phyloP scores from a whole-genome alignment of 257 asterid species.

The Plantago major region DNA sequence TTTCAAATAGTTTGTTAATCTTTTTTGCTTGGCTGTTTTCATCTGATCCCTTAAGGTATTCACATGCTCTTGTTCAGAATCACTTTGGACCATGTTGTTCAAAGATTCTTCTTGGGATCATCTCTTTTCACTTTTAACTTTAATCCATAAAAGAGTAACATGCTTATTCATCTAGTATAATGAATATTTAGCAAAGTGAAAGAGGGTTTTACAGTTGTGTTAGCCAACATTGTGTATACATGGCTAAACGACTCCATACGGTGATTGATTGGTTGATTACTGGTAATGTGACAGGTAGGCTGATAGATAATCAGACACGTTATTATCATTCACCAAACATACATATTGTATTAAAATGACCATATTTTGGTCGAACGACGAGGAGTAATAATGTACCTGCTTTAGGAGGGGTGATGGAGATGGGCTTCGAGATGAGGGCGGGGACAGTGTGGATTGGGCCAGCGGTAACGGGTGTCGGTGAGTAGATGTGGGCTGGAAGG shows the following conservation, averaged over 20 bases:
- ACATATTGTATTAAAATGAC: no score
- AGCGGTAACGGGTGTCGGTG: conserved; percentile 30
- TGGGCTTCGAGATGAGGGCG: conserved; percentile 68
- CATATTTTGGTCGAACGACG: no score
- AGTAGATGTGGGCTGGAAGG: conserved; percentile 78
- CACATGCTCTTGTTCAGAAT: conserved; percentile 42
- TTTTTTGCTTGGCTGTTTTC: conserved; percentile 16
- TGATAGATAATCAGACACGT: no score
- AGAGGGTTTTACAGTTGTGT: no score
- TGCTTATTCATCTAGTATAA: neutral
- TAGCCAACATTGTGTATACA: no score
- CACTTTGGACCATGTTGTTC: conserved; percentile 36
- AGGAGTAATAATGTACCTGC: conserved; percentile 39
- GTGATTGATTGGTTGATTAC: no score
- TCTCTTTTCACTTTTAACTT: conserved; percentile 3
- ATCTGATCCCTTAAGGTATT: conserved; percentile 24
- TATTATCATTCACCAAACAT: no score
- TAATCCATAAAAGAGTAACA: neutral
- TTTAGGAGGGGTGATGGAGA: conserved; percentile 49
- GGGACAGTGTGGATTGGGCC: conserved; percentile 56
- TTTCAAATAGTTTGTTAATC: neutral
- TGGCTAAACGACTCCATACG: no score
- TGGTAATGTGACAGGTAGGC: no score
- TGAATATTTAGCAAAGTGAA: neutral
- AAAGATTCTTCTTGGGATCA: conserved; percentile 26